A percentile compares a stretch with the other conserved stretches of the same genome.
Conservation (phyloP, 495 filamentous ascomycete species). For the Podospora australis region DNA sequence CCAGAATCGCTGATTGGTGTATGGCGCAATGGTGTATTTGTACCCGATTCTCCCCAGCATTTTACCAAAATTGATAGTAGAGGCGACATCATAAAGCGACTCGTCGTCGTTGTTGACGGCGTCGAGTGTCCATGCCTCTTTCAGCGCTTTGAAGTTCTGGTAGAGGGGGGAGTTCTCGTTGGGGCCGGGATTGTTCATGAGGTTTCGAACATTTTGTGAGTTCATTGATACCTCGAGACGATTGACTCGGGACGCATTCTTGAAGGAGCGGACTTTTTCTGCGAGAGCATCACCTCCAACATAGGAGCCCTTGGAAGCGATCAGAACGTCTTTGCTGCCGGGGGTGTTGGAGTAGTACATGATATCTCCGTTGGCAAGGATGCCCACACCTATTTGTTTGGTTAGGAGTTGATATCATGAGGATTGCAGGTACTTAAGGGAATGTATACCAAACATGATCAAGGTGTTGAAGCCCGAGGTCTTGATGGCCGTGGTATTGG, state of each 20-base stretch:
- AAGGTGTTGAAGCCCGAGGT: slow-evolving; percentile 37
- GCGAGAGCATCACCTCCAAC: slow-evolving; percentile 34
- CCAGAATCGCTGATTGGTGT: slow-evolving; percentile 35
- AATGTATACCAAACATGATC: slow-evolving; percentile 39
- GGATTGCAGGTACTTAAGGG: too few relatives aligned
- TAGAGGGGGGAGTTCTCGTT: slow-evolving; percentile 26
- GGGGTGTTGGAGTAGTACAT: slow-evolving; percentile 44
- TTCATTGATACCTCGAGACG: slow-evolving; percentile 40
- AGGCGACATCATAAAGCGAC: slow-evolving; percentile 33
- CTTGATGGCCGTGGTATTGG: slow-evolving; percentile 30
- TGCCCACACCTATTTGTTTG: too few relatives aligned
- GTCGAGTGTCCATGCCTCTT: slow-evolving; percentile 34
- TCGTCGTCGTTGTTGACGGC: slow-evolving; percentile 43
- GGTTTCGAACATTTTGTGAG: slow-evolving; percentile 30
- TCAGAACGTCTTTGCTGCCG: slow-evolving; percentile 27
- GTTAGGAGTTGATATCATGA: too few relatives aligned
- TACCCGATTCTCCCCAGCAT: slow-evolving; percentile 36
- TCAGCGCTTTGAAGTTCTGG: slow-evolving; percentile 33
- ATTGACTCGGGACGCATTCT: slow-evolving; percentile 24
- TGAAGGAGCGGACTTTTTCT: slow-evolving; percentile 36
- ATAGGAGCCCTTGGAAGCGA: slow-evolving; percentile 31
- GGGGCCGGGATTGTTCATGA: slow-evolving; percentile 30
- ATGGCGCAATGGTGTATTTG: slow-evolving; percentile 36
- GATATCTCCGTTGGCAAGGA: slow-evolving; percentile 36
- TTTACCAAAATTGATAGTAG: slow-evolving; percentile 32